Base-by-base conservation (phyloP, 2,329 filamentous ascomycete genomes). In the Colletotrichum melonis region DNA sequence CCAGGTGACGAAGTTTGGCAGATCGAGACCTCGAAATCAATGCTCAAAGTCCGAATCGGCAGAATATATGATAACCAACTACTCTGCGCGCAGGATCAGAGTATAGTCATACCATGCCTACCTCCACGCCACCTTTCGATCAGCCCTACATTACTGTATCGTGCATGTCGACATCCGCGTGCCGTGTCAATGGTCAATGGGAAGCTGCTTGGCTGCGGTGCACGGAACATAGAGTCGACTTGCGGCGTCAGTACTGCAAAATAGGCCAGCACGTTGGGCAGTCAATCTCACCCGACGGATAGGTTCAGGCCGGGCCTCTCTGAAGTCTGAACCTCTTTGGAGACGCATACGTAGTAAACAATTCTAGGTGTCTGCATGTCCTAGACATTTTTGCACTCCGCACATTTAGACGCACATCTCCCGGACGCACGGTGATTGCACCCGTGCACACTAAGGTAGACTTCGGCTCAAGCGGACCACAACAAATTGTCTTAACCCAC, bases 381-480 rank as follows among this genome's bases (percentile, higher is more conserved):
- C 63, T 19, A 55, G 63, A 67, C 56, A 62, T 26, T 49, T 28
- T 58, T 19, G 8, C 49, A 35, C n/a, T 59, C 38, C 24, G 49
- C 54, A 52, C 26, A 49, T 54, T 35, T 24, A n/a, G 11, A 30
- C 30, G 56, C 22, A 32, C 57, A 22, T 59, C 42, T 66, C 54
- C 54, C 54, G 42, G 38, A 32, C 35, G 24, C 54, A 59, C 54
- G 26, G 35, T 59, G 19, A 26, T 60, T 26, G 63, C 55, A 67
- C 24, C 55, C 30, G 32, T 42, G 42, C 56, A 24, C 24, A 54
- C 16, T 22, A 49, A 49, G 42, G 8, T n/a, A 42, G 54, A 65
- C 26, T 56, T 65, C 5, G 67, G 42, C n/a, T 30, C 26, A 26
- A 30, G 67, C 64, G 67, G 62, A 42, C 55, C 54, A 19, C 22